A percentile compares a stretch with the other conserved stretches of the same genome.
phyloP scores from a whole-genome alignment of 2,329 filamentous ascomycete genomes.

The Phialophora expanda region DNA sequence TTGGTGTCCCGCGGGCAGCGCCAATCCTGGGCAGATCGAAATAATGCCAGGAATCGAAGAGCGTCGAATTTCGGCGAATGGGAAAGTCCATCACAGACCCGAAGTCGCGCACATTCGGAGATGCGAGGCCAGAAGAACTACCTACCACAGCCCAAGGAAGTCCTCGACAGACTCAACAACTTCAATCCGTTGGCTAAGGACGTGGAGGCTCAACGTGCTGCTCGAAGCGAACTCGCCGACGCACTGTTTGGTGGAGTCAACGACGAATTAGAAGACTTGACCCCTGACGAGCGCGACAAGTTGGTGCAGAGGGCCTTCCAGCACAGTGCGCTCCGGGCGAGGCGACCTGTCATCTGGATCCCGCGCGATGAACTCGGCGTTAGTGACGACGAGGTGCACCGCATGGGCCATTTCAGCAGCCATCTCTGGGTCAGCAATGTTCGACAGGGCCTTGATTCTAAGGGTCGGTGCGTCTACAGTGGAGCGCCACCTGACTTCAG shows the following conservation, averaged over 20 bases:
- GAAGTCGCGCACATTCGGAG: slow-evolving; percentile 16
- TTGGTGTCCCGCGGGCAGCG: slow-evolving; percentile 26
- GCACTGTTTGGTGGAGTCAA: slow-evolving; percentile 85
- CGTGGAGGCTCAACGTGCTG: slow-evolving; percentile 70
- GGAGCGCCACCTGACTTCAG: slow-evolving; percentile 88
- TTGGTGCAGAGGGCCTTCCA: slow-evolving; percentile 88
- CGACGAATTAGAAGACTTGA: slow-evolving; percentile 93
- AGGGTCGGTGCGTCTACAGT: slow-evolving; percentile 80
- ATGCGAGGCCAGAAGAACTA: slow-evolving; percentile 13
- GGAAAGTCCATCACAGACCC: slow-evolving; percentile 34
- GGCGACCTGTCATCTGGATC: slow-evolving; percentile 90
- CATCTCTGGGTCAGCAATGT: slow-evolving; percentile 93
- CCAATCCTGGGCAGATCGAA: slow-evolving; percentile 50
- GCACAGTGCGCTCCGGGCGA: slow-evolving; percentile 82
- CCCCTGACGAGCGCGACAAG: slow-evolving; percentile 83
- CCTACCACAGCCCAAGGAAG: slow-evolving; percentile 29
- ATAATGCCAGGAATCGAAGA: slow-evolving; percentile 45
- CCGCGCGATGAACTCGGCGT: slow-evolving; percentile 88
- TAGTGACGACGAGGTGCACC: slow-evolving; percentile 84
- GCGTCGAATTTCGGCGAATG: slow-evolving; percentile 50
- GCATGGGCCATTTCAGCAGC: slow-evolving; percentile 74
- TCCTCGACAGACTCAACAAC: slow-evolving; percentile 39
- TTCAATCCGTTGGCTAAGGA: slow-evolving; percentile 54
- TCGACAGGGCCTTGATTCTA: slow-evolving; percentile 83
- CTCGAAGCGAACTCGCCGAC: slow-evolving; percentile 67